phyloP scores from a whole-genome alignment of 495 filamentous ascomycete species.

The Xylaria curta region DNA sequence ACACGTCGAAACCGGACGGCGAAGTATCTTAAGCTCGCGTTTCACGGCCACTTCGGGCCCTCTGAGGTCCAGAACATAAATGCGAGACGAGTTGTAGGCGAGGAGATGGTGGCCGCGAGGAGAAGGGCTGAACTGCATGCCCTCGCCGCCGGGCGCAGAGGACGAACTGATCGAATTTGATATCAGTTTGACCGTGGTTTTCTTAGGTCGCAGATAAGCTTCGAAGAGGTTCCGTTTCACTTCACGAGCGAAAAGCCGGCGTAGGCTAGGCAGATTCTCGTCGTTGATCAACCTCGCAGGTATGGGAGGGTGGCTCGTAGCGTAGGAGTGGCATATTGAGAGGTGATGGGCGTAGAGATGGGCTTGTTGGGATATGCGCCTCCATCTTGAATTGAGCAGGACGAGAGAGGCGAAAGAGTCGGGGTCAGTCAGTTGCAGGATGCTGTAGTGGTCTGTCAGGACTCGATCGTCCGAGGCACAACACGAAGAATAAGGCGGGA shows the following conservation, averaged over 20 bases:
- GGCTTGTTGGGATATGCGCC: constrained; percentile 70
- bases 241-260: constrained; percentile 70
- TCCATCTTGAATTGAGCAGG: constrained; percentile 82
- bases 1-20: constrained; percentile 77
- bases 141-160: constrained; percentile 81
- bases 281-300: constrained; percentile 55
- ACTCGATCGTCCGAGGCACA: neutral
- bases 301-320: constrained; percentile 56
- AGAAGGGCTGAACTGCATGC: constrained; percentile 82
- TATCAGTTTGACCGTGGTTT: constrained; percentile 76
- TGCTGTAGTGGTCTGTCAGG: constrained; percentile 56
- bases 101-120: constrained; percentile 74
- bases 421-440: constrained; percentile 74
- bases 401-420: constrained; percentile 83
- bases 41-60: constrained; percentile 64
- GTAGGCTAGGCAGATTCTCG: constrained; percentile 62
- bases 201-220: constrained; percentile 71
- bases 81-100: constrained; percentile 85
- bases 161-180: constrained; percentile 84
- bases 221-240: constrained; percentile 82
- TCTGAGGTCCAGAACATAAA: constrained; percentile 76
- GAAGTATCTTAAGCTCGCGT: constrained; percentile 79
- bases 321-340: constrained; percentile 70
- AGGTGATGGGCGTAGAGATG: constrained; percentile 80
- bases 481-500: neutral